Percentiles rank a stretch among this genome's conserved stretches.
phyloP scores from a whole-genome alignment of 768 basidiomycete genomes.

The Rhodotorula babjevae region DNA sequence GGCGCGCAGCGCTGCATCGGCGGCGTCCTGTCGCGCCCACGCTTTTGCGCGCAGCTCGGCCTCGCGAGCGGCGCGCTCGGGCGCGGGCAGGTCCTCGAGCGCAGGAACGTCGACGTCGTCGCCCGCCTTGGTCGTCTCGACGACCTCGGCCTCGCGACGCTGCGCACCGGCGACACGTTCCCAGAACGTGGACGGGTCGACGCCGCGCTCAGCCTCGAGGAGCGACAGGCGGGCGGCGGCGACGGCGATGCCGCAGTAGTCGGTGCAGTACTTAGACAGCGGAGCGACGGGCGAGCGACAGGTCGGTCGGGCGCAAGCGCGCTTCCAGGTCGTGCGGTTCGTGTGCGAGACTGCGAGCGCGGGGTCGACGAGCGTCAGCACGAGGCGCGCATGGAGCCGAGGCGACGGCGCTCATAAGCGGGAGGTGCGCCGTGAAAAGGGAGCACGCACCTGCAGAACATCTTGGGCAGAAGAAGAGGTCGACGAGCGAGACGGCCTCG shows the following conservation, averaged over 20 bases:
- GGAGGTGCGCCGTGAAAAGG: too few species aligned
- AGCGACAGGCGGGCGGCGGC: constrained; percentile 57
- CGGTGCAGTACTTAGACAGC: constrained; percentile 87
- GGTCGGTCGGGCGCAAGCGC: constrained; percentile 51
- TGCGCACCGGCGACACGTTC: constrained; percentile 65
- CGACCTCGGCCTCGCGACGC: constrained; percentile 63
- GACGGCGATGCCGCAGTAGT: constrained; percentile 66
- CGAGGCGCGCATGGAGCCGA: too few species aligned
- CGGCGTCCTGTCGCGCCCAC: constrained; percentile 17
- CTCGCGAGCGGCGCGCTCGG: not conserved
- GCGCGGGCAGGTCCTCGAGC: not conserved
- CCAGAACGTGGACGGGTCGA: constrained; percentile 56
- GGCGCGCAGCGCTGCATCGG: constrained; percentile 27
- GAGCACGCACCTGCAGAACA: constrained; percentile 65
- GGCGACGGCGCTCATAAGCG: too few species aligned
- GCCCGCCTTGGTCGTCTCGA: constrained; percentile 48
- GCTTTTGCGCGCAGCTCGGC: constrained; percentile 31
- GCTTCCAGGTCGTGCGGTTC: constrained; percentile 42
- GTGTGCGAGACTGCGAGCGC: not conserved
- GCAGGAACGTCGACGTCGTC: not conserved
- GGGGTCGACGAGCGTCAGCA: constrained; percentile 52
- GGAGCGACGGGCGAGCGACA: constrained; percentile 76
- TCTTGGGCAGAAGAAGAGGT: constrained; percentile 82
- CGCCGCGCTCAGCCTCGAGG: constrained; percentile 54
- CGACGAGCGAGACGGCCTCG: constrained; percentile 75